Percentiles rank a stretch among this genome's conserved stretches.
These are phyloP conservation scores for Byssothecium circinans DNA, from an alignment of 2,329 filamentous ascomycete species.

Conservation along the genomic window DNA sequence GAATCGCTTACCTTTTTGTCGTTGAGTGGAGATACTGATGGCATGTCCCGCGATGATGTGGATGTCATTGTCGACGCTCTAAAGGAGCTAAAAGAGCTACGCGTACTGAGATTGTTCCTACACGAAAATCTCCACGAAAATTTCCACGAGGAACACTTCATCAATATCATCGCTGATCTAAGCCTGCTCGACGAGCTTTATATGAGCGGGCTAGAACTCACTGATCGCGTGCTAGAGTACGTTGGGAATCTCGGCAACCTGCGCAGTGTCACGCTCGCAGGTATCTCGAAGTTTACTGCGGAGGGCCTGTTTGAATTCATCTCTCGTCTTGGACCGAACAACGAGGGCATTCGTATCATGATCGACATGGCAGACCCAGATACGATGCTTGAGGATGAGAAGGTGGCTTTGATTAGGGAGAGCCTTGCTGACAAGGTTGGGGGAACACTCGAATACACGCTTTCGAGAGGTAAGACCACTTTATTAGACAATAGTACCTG, in stretches of 20 bases:
- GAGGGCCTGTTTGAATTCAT: conserved; percentile 53
- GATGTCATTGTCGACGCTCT: conserved; percentile 56
- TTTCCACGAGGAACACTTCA: conserved; percentile 55
- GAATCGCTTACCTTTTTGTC: conserved; percentile 50
- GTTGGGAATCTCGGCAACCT: conserved; percentile 54
- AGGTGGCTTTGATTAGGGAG: conserved; percentile 43
- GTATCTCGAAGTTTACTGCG: conserved; percentile 58
- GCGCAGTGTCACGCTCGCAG: conserved; percentile 57
- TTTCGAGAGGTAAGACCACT: conserved; percentile 44
- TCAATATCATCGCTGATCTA: conserved; percentile 50
- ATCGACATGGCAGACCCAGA: conserved; percentile 51
- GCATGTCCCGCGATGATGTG: conserved; percentile 50
- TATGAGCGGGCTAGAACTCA: conserved; percentile 58
- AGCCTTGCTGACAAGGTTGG: conserved; percentile 44
- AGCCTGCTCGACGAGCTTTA: conserved; percentile 58
- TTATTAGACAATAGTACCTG: neutral
- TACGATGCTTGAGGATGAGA: conserved; percentile 43
- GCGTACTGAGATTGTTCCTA: conserved; percentile 55
- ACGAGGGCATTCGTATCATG: conserved; percentile 47
- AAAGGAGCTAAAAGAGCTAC: conserved; percentile 55
- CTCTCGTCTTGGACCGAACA: conserved; percentile 44
- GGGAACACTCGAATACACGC: conserved; percentile 49
- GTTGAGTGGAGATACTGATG: conserved; percentile 53
- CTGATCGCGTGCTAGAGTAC: conserved; percentile 51
- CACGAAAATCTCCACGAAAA: conserved; percentile 56